Conservation (phyloP, 2,329 filamentous ascomycete species). For the Fusarium keratoplasticum region DNA sequence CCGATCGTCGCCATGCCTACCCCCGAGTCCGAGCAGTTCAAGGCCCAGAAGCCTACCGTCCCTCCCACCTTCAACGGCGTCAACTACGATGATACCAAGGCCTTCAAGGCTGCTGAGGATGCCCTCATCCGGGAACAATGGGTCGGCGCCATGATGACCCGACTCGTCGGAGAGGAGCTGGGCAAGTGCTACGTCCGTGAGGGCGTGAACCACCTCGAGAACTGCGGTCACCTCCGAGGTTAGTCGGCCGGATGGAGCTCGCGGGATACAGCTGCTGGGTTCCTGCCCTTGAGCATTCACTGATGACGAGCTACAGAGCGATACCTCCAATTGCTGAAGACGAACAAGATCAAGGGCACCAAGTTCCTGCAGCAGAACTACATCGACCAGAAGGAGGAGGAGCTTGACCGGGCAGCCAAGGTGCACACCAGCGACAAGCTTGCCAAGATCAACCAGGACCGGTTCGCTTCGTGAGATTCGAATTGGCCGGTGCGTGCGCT, state of each 20-base stretch:
- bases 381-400: slow-evolving; percentile 63
- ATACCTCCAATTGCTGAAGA: slow-evolving; percentile 82
- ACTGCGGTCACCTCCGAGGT: slow-evolving; percentile 86
- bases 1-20: slow-evolving; percentile 73
- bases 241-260: slow-evolving; percentile 51
- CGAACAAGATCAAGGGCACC: slow-evolving; percentile 82
- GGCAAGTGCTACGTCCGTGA: slow-evolving; percentile 87
- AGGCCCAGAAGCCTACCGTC: slow-evolving; percentile 85
- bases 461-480: slow-evolving; percentile 46
- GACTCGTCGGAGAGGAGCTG: slow-evolving; percentile 84
- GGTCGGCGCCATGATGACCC: slow-evolving; percentile 90
- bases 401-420: slow-evolving; percentile 52
- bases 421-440: slow-evolving; percentile 55
- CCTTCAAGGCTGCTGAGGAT: slow-evolving; percentile 85
- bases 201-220: slow-evolving; percentile 89
- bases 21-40: slow-evolving; percentile 83
- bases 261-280: background rate
- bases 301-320: slow-evolving; percentile 65
- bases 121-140: slow-evolving; percentile 87
- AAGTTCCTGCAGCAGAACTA: slow-evolving; percentile 86
- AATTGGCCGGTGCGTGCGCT: background rate
- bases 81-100: slow-evolving; percentile 85
- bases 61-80: slow-evolving; percentile 87
- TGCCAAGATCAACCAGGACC: slow-evolving; percentile 51
- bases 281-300: slow-evolving; percentile 11